Percentiles rank a stretch among this genome's conserved stretches.
These are phyloP conservation scores for Kwoniella sp. DNA, from an alignment of 768 basidiomycete species.

Conservation along the genomic window DNA sequence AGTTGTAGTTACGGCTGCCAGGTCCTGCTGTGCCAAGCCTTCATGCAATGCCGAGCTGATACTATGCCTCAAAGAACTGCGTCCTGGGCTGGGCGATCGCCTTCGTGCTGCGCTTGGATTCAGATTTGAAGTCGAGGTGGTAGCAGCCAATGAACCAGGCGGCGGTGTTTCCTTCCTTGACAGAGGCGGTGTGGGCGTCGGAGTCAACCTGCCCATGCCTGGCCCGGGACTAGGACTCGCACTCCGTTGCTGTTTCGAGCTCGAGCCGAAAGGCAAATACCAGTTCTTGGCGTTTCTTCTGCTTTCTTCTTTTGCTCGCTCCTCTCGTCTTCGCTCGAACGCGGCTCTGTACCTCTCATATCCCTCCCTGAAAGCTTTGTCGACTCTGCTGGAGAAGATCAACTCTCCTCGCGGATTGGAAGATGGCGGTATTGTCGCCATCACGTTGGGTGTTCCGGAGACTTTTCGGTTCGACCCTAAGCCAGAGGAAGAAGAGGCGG, in stretches of 20 bases:
- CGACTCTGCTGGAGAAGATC: constrained; percentile 89
- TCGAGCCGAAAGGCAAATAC: not conserved
- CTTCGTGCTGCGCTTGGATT: constrained; percentile 4
- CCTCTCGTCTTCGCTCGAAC: constrained; percentile 78
- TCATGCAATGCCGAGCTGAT: not conserved
- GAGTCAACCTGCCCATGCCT: not conserved
- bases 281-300: constrained; percentile 10
- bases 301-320: constrained; percentile 53
- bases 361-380: constrained; percentile 76
- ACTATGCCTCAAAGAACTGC: constrained; percentile 9
- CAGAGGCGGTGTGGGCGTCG: constrained; percentile 32
- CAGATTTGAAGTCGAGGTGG: not conserved
- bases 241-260: constrained; percentile 8
- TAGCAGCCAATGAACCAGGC: constrained; percentile 4
- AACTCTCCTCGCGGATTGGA: constrained; percentile 92
- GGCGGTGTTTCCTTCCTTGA: constrained; percentile 39
- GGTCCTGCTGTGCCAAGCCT: not conserved
- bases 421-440: constrained; percentile 84
- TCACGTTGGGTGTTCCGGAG: constrained; percentile 56
- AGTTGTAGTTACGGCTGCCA: not conserved
- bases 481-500: constrained; percentile 54
- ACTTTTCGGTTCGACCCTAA: constrained; percentile 19
- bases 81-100: constrained; percentile 28
- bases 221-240: constrained; percentile 5
- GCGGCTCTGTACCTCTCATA: constrained; percentile 89